Evolutionary conservation across 2,329 filamentous ascomycete species (phyloP).

Genomic region (Pseudogymnoascus verrucosus): DNA sequence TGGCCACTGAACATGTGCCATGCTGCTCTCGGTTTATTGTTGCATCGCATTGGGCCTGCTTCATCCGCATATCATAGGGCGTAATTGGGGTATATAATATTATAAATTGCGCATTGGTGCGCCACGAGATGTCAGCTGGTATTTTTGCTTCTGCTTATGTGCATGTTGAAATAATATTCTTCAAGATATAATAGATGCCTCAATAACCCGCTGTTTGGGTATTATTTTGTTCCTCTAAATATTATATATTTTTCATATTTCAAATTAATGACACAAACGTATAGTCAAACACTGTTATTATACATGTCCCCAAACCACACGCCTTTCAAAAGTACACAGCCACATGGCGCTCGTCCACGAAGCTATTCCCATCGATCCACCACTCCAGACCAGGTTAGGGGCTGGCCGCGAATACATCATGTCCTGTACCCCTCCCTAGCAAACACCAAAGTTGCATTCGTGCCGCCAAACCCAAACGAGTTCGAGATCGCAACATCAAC

Average conservation of each 20-base stretch:
- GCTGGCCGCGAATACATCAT: not conserved
- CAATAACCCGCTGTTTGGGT: not conserved
- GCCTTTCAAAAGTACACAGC: not conserved
- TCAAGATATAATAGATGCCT: too few relatives aligned
- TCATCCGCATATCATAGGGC: not conserved
- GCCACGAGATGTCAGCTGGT: not conserved
- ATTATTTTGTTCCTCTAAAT: not conserved
- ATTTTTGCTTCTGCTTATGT: not conserved
- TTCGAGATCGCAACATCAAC: conserved; percentile 79
- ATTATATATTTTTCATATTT: not conserved
- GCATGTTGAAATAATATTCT: not conserved
- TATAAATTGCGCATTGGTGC: not conserved
- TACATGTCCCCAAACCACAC: not conserved
- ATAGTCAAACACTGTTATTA: not conserved
- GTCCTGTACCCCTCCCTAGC: conserved; percentile 18
- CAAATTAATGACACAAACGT: not conserved
- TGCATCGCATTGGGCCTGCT: not conserved
- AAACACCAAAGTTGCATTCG: conserved; percentile 85
- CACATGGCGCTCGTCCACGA: not conserved
- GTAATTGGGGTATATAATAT: not conserved
- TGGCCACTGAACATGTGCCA: not conserved
- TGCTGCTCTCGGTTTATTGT: not conserved
- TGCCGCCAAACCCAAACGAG: conserved; percentile 96
- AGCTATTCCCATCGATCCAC: not conserved
- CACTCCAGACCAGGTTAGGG: not conserved